Evolutionary conservation across 2,329 filamentous ascomycete genomes (phyloP).

Genomic region (Lachnellula arida): DNA sequence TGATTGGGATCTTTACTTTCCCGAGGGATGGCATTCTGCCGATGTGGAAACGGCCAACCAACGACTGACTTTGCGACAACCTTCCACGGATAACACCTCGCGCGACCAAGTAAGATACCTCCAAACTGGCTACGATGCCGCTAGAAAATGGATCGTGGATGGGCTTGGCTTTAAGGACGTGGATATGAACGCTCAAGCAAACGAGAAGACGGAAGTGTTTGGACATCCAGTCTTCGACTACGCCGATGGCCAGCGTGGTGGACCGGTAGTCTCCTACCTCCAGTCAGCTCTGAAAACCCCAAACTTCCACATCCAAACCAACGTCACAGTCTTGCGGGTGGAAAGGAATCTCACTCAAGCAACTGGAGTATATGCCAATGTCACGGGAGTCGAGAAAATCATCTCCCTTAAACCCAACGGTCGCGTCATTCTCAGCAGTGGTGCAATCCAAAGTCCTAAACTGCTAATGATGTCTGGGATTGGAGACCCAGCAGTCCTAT

Average conservation of each 20-base stretch:
- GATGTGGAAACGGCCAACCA: slow-evolving; percentile 44
- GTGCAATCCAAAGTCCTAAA: slow-evolving; percentile 47
- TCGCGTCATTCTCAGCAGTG: slow-evolving; percentile 44
- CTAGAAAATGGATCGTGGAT: slow-evolving; percentile 37
- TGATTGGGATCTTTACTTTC: slow-evolving; percentile 48
- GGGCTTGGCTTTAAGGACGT: slow-evolving; percentile 44
- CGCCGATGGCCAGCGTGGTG: slow-evolving; percentile 44
- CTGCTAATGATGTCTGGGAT: slow-evolving; percentile 49
- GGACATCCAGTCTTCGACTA: slow-evolving; percentile 46
- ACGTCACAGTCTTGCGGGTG: slow-evolving; percentile 42
- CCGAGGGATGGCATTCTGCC: slow-evolving; percentile 45
- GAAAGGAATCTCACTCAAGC: slow-evolving; percentile 37
- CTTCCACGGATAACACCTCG: slow-evolving; percentile 42
- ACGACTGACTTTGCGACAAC: slow-evolving; percentile 41
- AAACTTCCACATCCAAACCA: slow-evolving; percentile 43
- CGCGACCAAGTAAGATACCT: slow-evolving; percentile 41
- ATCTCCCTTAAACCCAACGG: slow-evolving; percentile 17
- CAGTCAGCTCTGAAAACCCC: slow-evolving; percentile 38
- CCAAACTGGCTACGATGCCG: slow-evolving; percentile 43
- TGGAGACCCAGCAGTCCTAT: slow-evolving; percentile 33
- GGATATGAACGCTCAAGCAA: slow-evolving; percentile 40
- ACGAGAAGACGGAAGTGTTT: slow-evolving; percentile 45
- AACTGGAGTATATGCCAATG: slow-evolving; percentile 35
- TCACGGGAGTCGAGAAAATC: slow-evolving; percentile 28
- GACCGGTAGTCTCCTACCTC: slow-evolving; percentile 46